Base-by-base conservation (phyloP, 306 rosid genomes). In the Cucurbita maxima region DNA sequence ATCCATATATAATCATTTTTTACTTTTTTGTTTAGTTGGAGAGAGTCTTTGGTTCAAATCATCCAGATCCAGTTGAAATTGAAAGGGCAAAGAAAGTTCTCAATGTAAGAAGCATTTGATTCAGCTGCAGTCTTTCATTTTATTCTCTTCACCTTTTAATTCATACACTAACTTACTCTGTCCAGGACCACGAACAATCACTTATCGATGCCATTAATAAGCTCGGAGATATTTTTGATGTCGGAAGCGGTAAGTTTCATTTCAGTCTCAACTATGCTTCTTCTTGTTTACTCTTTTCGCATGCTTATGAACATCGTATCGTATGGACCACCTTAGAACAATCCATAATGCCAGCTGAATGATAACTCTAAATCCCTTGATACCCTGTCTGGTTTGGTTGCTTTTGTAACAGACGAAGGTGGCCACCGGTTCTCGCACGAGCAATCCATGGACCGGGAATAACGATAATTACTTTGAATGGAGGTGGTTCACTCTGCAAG, bases 121-220 rank as follows among this genome's bases (percentile, higher is more conserved):
- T 19, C 75, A 22, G 58, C 58, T 73, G 36, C 22, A 3, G 52
- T 53, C 19, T 48, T 53, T 8, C 36, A 15, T 47, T 47, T 40
- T 22, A 69, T 69, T 69, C 30, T 10, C 1, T 20, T 58, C 44
- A 37, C 22, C 8, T 34, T 63, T 68, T 62, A 62, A 48, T 53
- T 56, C 38, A 59, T 75, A 48, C 63, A 58, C 74, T n/a, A 73
- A 69, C 52, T 72, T 51, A 51, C 64, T 75, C 6, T 30, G 77
- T 76, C 84, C 86, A 92, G 98, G 96, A 90, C 48, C 98, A 93
- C 56, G 98, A 93, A 74, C 92, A 88, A 83, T 83, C 98, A 54
- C 96, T 93, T 57, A 76, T 93, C 1, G 93, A 93, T 73, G 98
- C 98, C 74, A 84, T 93, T 67, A 79, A 87, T 53, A 93, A 81